Evolutionary conservation across 768 basidiomycete genomes (phyloP).

Genomic region (Saitozyma podzolica): DNA sequence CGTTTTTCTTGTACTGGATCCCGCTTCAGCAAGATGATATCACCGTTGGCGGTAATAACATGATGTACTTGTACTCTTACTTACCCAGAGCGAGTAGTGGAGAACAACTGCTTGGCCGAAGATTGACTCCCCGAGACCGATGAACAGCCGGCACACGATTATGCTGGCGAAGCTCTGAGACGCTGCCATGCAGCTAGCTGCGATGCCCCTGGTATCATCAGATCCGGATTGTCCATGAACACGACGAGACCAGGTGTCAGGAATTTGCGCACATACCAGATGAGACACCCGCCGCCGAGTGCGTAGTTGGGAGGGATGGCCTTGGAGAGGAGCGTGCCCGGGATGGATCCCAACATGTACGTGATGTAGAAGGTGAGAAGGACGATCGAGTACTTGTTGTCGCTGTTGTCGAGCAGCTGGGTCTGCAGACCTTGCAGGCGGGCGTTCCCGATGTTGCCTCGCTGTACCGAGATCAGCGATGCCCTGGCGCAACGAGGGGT

Average conservation of each 20-base stretch:
- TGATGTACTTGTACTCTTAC: neutral
- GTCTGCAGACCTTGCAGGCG: slow-evolving; percentile 69
- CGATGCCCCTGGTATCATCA: slow-evolving; percentile 6
- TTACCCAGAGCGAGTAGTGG: slow-evolving; percentile 16
- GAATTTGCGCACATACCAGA: slow-evolving; percentile 76
- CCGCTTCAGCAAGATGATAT: no score
- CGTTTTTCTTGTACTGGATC: slow-evolving; percentile 25
- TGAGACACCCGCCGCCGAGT: slow-evolving; percentile 62
- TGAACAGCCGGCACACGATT: slow-evolving; percentile 27
- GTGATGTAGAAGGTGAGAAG: slow-evolving; percentile 67
- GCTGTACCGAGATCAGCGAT: neutral
- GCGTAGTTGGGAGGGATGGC: slow-evolving; percentile 15
- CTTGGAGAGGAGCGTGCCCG: slow-evolving; percentile 20
- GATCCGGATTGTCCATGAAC: slow-evolving; percentile 20
- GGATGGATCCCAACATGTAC: slow-evolving; percentile 53
- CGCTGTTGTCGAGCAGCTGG: slow-evolving; percentile 72
- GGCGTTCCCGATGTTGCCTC: slow-evolving; percentile 75
- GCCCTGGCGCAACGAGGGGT: neutral
- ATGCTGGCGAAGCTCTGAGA: no score
- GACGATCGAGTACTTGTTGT: slow-evolving; percentile 15
- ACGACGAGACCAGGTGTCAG: slow-evolving; percentile 59
- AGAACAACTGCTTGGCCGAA: slow-evolving; percentile 18
- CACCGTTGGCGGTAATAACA: no score
- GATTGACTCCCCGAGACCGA: slow-evolving; percentile 41
- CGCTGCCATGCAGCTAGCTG: no score